Conservation (phyloP, 139 green algal genomes). For the Chlorella sp. region DNA sequence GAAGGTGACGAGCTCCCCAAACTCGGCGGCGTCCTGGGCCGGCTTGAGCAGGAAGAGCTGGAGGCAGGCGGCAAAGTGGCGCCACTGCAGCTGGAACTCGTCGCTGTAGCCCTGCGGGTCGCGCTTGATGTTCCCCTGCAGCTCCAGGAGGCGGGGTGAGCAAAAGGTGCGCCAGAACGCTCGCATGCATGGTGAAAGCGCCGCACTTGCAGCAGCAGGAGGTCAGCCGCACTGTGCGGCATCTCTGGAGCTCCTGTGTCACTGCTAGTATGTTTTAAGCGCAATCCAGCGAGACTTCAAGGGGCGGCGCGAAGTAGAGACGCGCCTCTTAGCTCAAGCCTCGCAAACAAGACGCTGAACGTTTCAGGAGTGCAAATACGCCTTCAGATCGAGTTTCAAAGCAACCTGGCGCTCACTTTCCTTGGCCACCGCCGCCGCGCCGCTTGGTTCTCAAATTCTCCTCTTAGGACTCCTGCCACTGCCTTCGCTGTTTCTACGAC, state of each 20-base stretch:
- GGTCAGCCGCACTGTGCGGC: conserved; percentile 8
- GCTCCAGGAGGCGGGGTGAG: not conserved
- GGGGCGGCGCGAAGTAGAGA: no score
- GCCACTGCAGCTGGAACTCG: conserved; percentile 87
- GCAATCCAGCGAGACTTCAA: no score
- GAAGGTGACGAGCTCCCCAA: conserved; percentile 88
- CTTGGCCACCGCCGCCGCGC: no score
- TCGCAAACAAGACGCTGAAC: no score
- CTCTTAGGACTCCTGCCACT: no score
- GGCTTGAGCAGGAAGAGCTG: conserved; percentile 88
- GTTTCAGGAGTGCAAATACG: no score
- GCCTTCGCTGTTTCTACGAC: no score
- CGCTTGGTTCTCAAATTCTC: no score
- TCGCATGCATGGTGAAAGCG: not conserved
- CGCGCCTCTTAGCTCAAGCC: no score
- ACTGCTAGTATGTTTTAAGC: no score
- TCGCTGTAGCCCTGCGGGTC: conserved; percentile 92
- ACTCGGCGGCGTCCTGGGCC: conserved; percentile 75
- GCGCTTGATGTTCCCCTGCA: conserved; percentile 86
- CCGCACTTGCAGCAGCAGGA: conserved; percentile 26
- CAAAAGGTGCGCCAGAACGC: not conserved
- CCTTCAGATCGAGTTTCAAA: no score
- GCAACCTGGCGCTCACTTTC: not conserved
- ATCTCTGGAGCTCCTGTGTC: conserved; percentile 11
- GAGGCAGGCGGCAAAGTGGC: conserved; percentile 86